These are phyloP conservation scores for Halteria grandinella DNA, from an alignment of 73 alveolate genomes.

Conservation along the genomic window DNA sequence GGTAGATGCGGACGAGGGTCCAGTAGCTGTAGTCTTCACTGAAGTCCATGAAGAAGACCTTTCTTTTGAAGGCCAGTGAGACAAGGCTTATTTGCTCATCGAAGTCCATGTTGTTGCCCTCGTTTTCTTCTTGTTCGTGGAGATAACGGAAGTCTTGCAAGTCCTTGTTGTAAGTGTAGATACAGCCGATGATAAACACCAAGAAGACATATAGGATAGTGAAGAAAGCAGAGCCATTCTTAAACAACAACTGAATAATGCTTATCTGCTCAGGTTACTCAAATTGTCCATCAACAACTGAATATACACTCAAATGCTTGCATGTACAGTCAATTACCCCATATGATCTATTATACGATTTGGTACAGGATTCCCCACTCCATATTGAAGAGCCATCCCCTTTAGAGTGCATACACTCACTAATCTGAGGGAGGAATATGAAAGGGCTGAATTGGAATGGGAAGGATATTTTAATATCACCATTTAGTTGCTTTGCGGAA, in stretches of 20 bases:
- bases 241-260: constrained; percentile 4
- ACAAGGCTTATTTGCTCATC: background rate
- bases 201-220: constrained; percentile 8
- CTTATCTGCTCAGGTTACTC: constrained; percentile 12
- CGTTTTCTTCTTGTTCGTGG: constrained; percentile 29
- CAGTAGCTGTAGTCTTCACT: background rate
- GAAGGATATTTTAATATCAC: constrained; percentile 7
- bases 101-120: constrained; percentile 7
- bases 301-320: constrained; percentile 25
- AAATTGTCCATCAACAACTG: constrained; percentile 28
- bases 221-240: constrained; percentile 32
- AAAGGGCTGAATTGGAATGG: constrained; percentile 21
- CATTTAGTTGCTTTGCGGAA: background rate
- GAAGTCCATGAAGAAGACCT: constrained; percentile 32
- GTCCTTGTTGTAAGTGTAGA: constrained; percentile 37
- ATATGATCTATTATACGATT: background rate
- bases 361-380: constrained; percentile 14
- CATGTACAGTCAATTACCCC: constrained; percentile 3
- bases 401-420: constrained; percentile 8
- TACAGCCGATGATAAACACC: constrained; percentile 22
- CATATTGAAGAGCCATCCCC: constrained; percentile 17
- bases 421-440: constrained; percentile 26
- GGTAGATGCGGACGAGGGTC: background rate
- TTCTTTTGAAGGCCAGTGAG: constrained; percentile 26
- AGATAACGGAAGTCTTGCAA: constrained; percentile 26